These are phyloP conservation scores for Hanseniaspora taiwanica DNA, from an alignment of 805 yeast species.

Conservation along the genomic window DNA sequence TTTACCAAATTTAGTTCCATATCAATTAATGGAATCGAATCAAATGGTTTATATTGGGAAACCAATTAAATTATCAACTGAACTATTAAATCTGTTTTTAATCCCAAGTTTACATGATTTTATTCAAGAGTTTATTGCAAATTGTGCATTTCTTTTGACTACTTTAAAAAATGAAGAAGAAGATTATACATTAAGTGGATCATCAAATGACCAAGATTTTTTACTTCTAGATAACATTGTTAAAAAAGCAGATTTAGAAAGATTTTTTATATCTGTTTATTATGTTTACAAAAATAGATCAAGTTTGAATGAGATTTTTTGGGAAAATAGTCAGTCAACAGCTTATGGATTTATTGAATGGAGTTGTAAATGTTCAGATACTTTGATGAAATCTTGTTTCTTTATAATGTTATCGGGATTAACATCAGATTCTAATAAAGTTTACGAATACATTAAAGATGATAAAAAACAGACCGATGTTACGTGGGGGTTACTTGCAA, in stretches of 20 bases:
- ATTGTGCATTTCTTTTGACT: constrained; percentile 54
- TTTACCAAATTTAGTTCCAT: constrained; percentile 43
- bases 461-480: constrained; percentile 28
- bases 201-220: constrained; percentile 11
- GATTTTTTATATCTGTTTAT: constrained; percentile 67
- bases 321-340: constrained; percentile 55
- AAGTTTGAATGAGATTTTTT: constrained; percentile 43
- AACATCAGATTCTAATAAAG: constrained; percentile 40
- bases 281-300: constrained; percentile 55
- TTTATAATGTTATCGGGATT: constrained; percentile 69
- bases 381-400: constrained; percentile 71
- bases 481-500: constrained; percentile 44
- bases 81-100: constrained; percentile 18
- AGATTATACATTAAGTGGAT: constrained; percentile 50
- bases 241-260: constrained; percentile 72
- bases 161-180: constrained; percentile 63
- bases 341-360: constrained; percentile 74
- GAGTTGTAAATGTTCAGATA: constrained; percentile 74
- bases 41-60: constrained; percentile 2
- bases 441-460: constrained; percentile 39
- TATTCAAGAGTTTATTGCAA: constrained; percentile 41
- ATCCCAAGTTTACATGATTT: constrained; percentile 35
- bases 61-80: constrained; percentile 12
- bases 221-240: constrained; percentile 46
- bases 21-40: constrained; percentile 25